These are phyloP conservation scores for Geotrichum reessii DNA, from an alignment of 1,139 yeast genomes.

Conservation along the genomic window DNA sequence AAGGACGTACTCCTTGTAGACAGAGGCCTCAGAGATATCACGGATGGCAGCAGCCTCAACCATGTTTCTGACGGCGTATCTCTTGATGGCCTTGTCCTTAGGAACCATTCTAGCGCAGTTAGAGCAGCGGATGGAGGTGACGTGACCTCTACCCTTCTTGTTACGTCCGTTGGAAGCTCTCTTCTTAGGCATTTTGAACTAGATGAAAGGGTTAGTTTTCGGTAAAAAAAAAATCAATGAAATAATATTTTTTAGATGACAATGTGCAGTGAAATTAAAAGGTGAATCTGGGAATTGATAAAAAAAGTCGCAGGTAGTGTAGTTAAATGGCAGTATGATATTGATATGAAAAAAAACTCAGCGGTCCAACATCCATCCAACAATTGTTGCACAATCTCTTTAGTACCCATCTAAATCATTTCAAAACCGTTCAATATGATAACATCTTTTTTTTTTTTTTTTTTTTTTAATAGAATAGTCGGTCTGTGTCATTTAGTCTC, in stretches of 20 bases:
- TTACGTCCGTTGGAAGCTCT: constrained; percentile 99
- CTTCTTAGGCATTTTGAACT: constrained; percentile 93
- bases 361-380: background rate
- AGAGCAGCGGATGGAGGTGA: constrained; percentile 98
- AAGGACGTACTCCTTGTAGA: constrained; percentile 97
- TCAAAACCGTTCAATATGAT: background rate
- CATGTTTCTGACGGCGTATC: constrained; percentile 99
- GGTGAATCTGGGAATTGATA: background rate
- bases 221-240: background rate
- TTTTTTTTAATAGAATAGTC: background rate
- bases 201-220: background rate
- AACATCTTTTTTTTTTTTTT: background rate
- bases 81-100: constrained; percentile 99
- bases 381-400: background rate
- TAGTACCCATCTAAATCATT: background rate
- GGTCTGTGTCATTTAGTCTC: background rate
- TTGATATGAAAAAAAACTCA: background rate
- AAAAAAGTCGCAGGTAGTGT: background rate
- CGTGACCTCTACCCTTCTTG: constrained; percentile 99
- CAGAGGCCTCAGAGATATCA: constrained; percentile 99
- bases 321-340: background rate
- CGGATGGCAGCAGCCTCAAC: constrained; percentile 99
- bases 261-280: background rate
- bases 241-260: background rate
- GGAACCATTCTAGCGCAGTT: constrained; percentile 99